Evolutionary conservation across 2,329 filamentous ascomycete species (phyloP).

Genomic region (Ascocoryne sarcoides): DNA sequence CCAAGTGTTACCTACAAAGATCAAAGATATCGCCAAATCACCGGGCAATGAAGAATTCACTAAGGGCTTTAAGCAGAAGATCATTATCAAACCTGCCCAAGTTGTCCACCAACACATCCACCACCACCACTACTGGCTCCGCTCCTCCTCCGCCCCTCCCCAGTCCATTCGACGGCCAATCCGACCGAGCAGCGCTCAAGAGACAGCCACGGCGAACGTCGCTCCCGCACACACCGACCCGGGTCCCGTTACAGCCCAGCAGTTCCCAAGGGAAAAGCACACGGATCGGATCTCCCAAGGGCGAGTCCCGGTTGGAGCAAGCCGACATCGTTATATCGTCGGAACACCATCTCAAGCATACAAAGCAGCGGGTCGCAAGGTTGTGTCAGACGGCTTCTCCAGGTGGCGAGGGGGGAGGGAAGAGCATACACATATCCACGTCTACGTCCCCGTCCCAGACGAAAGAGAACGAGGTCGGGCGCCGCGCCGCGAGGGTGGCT

Average conservation of each 20-base stretch:
- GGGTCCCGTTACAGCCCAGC: conserved; percentile 7
- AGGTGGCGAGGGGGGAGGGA: conserved; percentile 11
- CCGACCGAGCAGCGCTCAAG: neutral
- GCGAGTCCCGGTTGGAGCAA: conserved; percentile 10
- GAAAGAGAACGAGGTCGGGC: conserved; percentile 7
- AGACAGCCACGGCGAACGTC: conserved; percentile 3
- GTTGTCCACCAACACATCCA: conserved; percentile 46
- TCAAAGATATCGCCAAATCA: neutral
- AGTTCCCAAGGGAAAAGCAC: conserved; percentile 8
- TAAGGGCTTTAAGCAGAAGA: conserved; percentile 10
- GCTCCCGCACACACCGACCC: conserved; percentile 4
- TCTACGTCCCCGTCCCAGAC: conserved; percentile 23
- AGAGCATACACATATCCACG: conserved; percentile 27
- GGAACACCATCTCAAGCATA: conserved; percentile 15
- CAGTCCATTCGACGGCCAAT: conserved; percentile 9
- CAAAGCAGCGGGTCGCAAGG: conserved; percentile 12
- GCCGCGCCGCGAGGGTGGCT: conserved; percentile 71
- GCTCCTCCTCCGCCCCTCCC: conserved; percentile 8
- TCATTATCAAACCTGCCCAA: conserved; percentile 7
- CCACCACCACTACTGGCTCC: conserved; percentile 53
- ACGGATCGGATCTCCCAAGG: conserved; percentile 9
- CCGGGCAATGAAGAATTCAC: neutral
- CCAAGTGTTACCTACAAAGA: neutral
- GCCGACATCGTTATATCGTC: conserved; percentile 21
- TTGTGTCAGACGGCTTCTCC: conserved; percentile 17